Conservation (phyloP, 164 flowering plant genomes). For the Aristolochia contorta region DNA sequence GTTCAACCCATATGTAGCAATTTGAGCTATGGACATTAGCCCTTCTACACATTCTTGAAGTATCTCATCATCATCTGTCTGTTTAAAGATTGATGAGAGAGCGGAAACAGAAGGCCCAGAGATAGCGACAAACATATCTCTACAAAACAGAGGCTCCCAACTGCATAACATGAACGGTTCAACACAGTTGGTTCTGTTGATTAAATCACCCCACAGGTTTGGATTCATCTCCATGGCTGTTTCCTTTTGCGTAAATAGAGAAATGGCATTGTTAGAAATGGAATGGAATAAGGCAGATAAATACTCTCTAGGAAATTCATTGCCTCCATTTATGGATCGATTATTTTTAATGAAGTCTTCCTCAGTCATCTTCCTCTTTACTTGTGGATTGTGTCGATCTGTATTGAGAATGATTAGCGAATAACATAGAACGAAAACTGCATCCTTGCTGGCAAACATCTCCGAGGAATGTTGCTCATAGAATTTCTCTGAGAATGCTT, state of each 20-base stretch:
- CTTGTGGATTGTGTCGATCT: constrained; percentile 31
- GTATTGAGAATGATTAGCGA: constrained; percentile 24
- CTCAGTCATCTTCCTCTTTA: constrained; percentile 40
- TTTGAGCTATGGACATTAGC: constrained; percentile 27
- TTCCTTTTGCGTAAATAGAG: constrained; percentile 19
- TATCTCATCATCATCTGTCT: constrained; percentile 25
- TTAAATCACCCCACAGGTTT: constrained; percentile 26
- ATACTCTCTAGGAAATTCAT: constrained; percentile 32
- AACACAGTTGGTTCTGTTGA: constrained; percentile 21
- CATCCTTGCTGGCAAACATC: constrained; percentile 29
- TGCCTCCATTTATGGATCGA: constrained; percentile 31
- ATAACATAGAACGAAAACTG: constrained; percentile 10
- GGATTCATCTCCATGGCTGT: constrained; percentile 25
- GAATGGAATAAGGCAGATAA: constrained; percentile 26
- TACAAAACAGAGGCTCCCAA: constrained; percentile 20
- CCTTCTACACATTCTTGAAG: constrained; percentile 26
- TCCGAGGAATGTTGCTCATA: constrained; percentile 33
- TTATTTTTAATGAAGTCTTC: constrained; percentile 35
- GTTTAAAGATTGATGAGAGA: constrained; percentile 28
- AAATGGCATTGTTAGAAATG: constrained; percentile 29
- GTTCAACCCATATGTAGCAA: constrained; percentile 17
- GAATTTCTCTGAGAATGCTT: constrained; percentile 36
- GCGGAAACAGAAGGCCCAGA: constrained; percentile 37
- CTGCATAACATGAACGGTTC: constrained; percentile 24
- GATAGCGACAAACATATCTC: constrained; percentile 29